Percentiles rank a stretch among this genome's conserved stretches.
phyloP scores from a whole-genome alignment of 2,329 filamentous ascomycete species.

The Penicillium brevicompactum region DNA sequence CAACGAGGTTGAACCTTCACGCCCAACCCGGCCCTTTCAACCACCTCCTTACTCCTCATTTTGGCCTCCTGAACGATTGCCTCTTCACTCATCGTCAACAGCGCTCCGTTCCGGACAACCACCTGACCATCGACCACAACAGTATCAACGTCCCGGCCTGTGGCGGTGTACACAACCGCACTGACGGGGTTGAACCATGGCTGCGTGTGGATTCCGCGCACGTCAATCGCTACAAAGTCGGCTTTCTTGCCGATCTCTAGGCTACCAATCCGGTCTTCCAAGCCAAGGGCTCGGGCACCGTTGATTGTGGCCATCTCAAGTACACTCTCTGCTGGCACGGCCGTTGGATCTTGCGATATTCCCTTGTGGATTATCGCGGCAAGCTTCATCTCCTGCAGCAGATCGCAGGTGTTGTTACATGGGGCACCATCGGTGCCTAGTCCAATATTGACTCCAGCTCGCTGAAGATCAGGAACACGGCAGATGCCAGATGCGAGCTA shows the following conservation, averaged over 20 bases:
- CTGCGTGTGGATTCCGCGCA: constrained; percentile 35
- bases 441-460: constrained; percentile 48
- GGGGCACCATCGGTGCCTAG: constrained; percentile 58
- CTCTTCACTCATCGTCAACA: constrained; percentile 45
- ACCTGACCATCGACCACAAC: constrained; percentile 48
- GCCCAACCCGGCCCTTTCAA: constrained; percentile 41
- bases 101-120: constrained; percentile 38
- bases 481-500: constrained; percentile 53
- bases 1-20: constrained; percentile 40
- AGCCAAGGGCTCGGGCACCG: constrained; percentile 49
- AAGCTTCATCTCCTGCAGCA: constrained; percentile 57
- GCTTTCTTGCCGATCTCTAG: constrained; percentile 35
- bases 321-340: constrained; percentile 47
- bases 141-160: constrained; percentile 47
- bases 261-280: constrained; percentile 40
- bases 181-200: constrained; percentile 47
- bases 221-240: constrained; percentile 29
- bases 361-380: constrained; percentile 55
- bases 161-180: constrained; percentile 47
- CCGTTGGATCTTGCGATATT: constrained; percentile 43
- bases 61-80: constrained; percentile 44
- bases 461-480: constrained; percentile 49
- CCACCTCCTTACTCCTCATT: constrained; percentile 38
- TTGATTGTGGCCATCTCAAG: constrained; percentile 55
- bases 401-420: constrained; percentile 56